These are phyloP conservation scores for Lasiodiplodia citricola DNA, from an alignment of 2,329 filamentous ascomycete species.

Conservation along the genomic window DNA sequence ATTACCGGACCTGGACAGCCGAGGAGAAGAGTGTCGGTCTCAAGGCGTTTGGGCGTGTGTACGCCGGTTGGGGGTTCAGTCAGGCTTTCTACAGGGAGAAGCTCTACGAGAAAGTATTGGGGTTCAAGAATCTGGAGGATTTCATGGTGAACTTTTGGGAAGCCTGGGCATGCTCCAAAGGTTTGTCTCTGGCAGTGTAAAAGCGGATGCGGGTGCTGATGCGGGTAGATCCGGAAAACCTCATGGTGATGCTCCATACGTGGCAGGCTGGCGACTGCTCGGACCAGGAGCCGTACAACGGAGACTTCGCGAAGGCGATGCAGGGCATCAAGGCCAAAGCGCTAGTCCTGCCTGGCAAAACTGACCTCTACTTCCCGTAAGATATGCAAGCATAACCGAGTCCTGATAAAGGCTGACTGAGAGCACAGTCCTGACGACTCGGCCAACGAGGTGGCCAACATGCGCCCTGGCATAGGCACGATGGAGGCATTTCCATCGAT, in stretches of 20 bases:
- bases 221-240: conserved; percentile 69
- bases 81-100: conserved; percentile 78
- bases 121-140: conserved; percentile 71
- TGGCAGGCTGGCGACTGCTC: conserved; percentile 79
- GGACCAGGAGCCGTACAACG: conserved; percentile 70
- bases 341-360: conserved; percentile 72
- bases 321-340: conserved; percentile 72
- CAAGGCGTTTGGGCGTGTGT: conserved; percentile 75
- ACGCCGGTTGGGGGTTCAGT: conserved; percentile 82
- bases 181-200: conserved; percentile 35
- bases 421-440: conserved; percentile 71
- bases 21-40: conserved; percentile 63
- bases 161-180: conserved; percentile 71
- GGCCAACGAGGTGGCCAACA: conserved; percentile 70
- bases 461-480: conserved; percentile 63
- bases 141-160: conserved; percentile 82
- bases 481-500: conserved; percentile 63
- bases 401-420: conserved; percentile 24
- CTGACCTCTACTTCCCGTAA: conserved; percentile 80
- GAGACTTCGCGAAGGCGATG: conserved; percentile 67
- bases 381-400: conserved; percentile 33
- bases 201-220: background rate
- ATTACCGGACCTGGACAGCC: conserved; percentile 56
- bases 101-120: conserved; percentile 68
- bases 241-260: conserved; percentile 75